Evolutionary conservation across 176 grass and related monocot genomes (phyloP).

Genomic region (Juncus effusus): DNA sequence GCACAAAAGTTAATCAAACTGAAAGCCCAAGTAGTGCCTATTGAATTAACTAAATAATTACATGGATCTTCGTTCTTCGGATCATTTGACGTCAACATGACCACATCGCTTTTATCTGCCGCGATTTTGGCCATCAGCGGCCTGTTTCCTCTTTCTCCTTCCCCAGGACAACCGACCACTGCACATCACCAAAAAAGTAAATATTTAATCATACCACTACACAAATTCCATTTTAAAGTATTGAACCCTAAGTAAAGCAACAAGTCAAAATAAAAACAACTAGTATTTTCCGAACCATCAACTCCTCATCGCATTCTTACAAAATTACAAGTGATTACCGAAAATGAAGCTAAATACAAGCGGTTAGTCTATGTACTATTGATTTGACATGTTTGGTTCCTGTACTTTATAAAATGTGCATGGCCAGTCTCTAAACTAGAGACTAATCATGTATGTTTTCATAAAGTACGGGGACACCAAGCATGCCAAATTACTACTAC

Average conservation of each 20-base stretch:
- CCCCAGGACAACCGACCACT: constrained; percentile 94
- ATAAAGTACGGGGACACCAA: too few relatives aligned
- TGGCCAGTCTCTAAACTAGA: too few relatives aligned
- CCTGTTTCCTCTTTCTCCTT: constrained; percentile 88
- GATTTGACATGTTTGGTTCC: too few relatives aligned
- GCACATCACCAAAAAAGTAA: constrained; percentile 34
- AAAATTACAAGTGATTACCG: constrained; percentile 83
- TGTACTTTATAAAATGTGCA: too few relatives aligned
- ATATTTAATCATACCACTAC: constrained; percentile 4
- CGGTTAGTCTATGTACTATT: too few relatives aligned
- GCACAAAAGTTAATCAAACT: background rate
- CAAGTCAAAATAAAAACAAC: background rate
- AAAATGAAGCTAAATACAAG: too few relatives aligned
- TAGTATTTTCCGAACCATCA: constrained; percentile 63
- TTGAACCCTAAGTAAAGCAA: too few relatives aligned
- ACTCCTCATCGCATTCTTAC: constrained; percentile 68
- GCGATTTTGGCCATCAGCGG: constrained; percentile 89
- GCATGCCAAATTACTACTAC: too few relatives aligned
- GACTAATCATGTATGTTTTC: too few relatives aligned
- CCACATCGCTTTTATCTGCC: constrained; percentile 93
- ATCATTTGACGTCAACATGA: constrained; percentile 97
- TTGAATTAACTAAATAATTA: constrained; percentile 6
- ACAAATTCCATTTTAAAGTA: background rate
- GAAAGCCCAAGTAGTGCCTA: background rate
- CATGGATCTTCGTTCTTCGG: constrained; percentile 92